Base-by-base conservation (phyloP, 768 basidiomycete species). In the Chalciporus chontae region DNA sequence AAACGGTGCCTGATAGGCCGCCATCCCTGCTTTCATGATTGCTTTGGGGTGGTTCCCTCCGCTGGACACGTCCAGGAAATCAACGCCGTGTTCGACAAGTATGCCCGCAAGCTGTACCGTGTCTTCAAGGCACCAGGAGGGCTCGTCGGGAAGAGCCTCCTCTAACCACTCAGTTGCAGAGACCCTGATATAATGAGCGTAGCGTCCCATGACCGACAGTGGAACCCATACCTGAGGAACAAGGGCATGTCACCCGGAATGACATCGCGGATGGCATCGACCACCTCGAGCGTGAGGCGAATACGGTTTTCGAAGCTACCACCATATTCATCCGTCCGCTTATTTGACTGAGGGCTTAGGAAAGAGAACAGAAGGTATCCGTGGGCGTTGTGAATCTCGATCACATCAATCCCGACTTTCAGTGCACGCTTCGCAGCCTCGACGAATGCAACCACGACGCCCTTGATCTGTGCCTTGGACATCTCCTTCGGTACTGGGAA, bases 111-210 rank as follows among this genome's bases (percentile, higher is more conserved):
- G 70, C 27, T 75, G 69, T 19, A 78, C 78, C 2, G 84, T 87
- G 61, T 91, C 89, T 61, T 85, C 80, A 1, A 77, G 54, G 14
- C 77, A 76, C 88, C 90, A 89, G 6, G 79, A 79, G 10, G 77
- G 75, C 53, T 85, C 79, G 50, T 84, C 68, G 0, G 81, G 79
- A 2, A 77, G 66, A 4, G 73, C 69, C 48, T 78, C 73, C 55
- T 83, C 81, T 8, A 87, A 69, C 83, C 87, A 87, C 50, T 91
- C 90, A 0, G 81, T 84, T 1, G 80, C 90, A 37, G 83, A 85
- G 19, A 91, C 67, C 18, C 83, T 23, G 50, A 36, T 36, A 13
- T 17, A 17, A 40, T 51, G n/a, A 44, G 40, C 47, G 5, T 19
- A 13, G 21, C 27, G 8, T 29, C 14, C 8, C 15, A 7, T 11